Evolutionary conservation across 1,284 basidiomycete genomes (phyloP), one percentile per base, ranked within the genome.

Genomic region (Melanopsichium pennsylvanicum): DNA sequence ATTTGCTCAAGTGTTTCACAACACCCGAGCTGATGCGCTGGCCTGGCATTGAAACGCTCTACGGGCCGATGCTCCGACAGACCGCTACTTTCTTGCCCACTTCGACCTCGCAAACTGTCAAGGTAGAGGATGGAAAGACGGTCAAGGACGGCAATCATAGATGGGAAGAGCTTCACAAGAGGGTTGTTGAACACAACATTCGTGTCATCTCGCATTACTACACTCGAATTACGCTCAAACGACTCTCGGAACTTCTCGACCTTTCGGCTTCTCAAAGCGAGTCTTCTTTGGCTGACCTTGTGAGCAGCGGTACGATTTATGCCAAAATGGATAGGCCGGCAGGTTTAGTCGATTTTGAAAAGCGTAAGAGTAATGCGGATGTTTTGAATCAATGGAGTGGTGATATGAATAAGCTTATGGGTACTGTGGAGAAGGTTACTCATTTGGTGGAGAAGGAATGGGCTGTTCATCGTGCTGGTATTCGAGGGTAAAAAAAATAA

Each of bases 161-260:
- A 60, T 98, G 94, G 93, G 90, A 96, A 78, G 91, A 95, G 75
- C 86, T 99, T 31, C 96, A 98, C 81, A 92, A 89, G 47, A 88
- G 96, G 15, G 92, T 98, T 26, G 91, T 97, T 58, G 96, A 98
- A 83, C 96, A 98, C 83, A 99, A 99, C 81, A 90, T 98, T 75
- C 93, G 96, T 44, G 92, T 96, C 33, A 88, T 98, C 39, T 88
- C 93, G 2, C 85, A 89, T 74, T 99, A 99, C 84, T 98, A 98
- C 83, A 94, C 91, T 9, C 88, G 92, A 57, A 95, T 98, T 76
- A 92, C 90, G 16, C 84, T 98, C 22, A 61, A 85, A 22, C 88
- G 96, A 32, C 85, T 98, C 11, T 90, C 90, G 10, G 85, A 90
- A 31, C 87, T 98, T 5, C 89, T 98, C 39, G 94, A 97, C 82